Evolutionary conservation across 2,329 filamentous ascomycete genomes (phyloP).

Genomic region (Penicillium sp.): DNA sequence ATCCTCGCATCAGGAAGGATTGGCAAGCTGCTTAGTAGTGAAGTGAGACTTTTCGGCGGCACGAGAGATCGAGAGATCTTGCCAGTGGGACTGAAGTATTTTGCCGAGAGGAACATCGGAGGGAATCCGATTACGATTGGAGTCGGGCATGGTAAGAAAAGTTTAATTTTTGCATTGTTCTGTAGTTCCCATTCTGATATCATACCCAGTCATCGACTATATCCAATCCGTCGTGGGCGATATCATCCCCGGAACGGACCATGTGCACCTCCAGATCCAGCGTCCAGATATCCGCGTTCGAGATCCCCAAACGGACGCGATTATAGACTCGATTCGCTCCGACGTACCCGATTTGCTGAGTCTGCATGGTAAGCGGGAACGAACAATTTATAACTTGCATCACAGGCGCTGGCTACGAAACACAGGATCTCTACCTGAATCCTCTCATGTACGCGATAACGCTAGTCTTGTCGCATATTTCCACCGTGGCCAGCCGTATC

Average conservation of each 20-base stretch:
- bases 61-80: background rate
- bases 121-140: background rate
- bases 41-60: background rate
- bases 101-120: background rate
- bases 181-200: background rate
- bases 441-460: background rate
- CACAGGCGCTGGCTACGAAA: background rate
- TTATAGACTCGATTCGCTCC: background rate
- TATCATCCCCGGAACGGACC: background rate
- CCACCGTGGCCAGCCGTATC: background rate
- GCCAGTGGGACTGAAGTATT: background rate
- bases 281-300: background rate
- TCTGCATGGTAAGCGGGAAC: background rate
- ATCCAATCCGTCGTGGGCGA: background rate
- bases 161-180: background rate
- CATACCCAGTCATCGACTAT: background rate
- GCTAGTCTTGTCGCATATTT: background rate
- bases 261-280: background rate
- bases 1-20: background rate
- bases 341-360: background rate
- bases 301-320: background rate
- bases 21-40: background rate
- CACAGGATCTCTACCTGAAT: background rate
- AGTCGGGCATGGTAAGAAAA: background rate
- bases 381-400: too few species aligned